Base-by-base conservation (phyloP, 208 protist genomes). In the Acanthamoeba sp. region DNA sequence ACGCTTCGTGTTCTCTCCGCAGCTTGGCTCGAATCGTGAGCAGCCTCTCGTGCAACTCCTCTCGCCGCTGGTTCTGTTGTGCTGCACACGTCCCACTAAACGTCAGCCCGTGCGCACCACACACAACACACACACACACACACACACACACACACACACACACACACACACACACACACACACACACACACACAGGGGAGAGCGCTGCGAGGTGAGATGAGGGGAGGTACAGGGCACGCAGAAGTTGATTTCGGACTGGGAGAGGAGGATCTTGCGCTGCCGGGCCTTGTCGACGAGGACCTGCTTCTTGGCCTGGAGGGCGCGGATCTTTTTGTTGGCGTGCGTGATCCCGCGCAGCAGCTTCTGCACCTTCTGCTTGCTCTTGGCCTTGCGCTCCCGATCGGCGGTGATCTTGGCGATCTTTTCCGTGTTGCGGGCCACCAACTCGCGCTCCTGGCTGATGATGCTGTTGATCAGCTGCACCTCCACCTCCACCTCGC, bases 401-500 rank as follows among this genome's bases (percentile, higher is more conserved):
- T 20, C 36, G 66, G n/a, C 66, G 7, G 66, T 76, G 36, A 76
- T 22, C 36, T 76, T 29, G n/a, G 66, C 66, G 36, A 76, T 76
- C 29, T 38, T 29, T 4, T 6, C n/a, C 36, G 66, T 76, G 32
- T 76, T 76, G 66, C 36, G n/a, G 10, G n/a, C 66, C 32, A 76
- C 66, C 32, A 76, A 9, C 10, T 76, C 66, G 66, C 66, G 66
- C 66, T 76, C 66, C 36, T 76, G 66, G 66, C 66, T 20, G 36
- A 76, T 38, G 66, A 76, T 76, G 66, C 66, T 76, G 66, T 76
- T 76, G 66, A 76, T 76, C 36, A 76, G 66, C 66, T 76, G 66
- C 66, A 76, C 66, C 66, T 76, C 66, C 12, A 76, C 66, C 36
- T 76, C 66, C 1, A 76, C 66, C 36, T 76, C 66, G 36, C 66